A percentile compares a stretch with the other conserved stretches of the same genome.
phyloP scores from a whole-genome alignment of 2,329 filamentous ascomycete genomes.

The Cordyceps javanica region DNA sequence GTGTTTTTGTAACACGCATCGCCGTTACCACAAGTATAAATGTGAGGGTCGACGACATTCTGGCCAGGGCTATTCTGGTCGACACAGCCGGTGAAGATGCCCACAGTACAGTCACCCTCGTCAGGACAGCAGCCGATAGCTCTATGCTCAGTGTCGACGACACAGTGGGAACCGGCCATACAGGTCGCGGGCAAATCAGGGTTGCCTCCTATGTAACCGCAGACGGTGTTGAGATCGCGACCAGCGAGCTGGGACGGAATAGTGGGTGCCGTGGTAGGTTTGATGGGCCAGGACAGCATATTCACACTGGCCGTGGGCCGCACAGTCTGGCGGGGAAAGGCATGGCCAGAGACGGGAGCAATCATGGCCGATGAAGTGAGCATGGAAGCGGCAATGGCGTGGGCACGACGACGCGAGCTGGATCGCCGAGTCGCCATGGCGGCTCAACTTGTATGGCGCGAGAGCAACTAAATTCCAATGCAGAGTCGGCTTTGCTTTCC shows the following conservation, averaged over 20 bases:
- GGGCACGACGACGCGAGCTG: background rate
- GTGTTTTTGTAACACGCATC: conserved; percentile 50
- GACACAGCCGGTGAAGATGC: conserved; percentile 53
- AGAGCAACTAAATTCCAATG: background rate
- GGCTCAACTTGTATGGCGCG: background rate
- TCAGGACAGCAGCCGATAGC: conserved; percentile 54
- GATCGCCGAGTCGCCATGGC: background rate
- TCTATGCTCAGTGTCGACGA: conserved; percentile 41
- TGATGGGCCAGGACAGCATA: conserved; percentile 26
- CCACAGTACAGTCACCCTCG: conserved; percentile 42
- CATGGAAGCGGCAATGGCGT: background rate
- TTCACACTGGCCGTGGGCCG: conserved; percentile 24
- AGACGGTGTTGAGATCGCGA: conserved; percentile 47
- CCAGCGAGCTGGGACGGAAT: conserved; percentile 30
- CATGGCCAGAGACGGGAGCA: conserved; percentile 21
- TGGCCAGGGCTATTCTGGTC: conserved; percentile 45
- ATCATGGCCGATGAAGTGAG: conserved; percentile 25
- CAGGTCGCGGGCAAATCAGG: conserved; percentile 49
- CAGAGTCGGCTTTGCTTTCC: background rate
- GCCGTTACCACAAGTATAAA: conserved; percentile 47
- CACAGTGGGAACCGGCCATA: conserved; percentile 52
- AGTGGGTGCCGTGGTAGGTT: conserved; percentile 35
- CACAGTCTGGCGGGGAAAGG: conserved; percentile 28
- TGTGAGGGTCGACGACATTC: conserved; percentile 47
- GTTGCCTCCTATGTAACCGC: conserved; percentile 51